These are phyloP conservation scores for Taiozyma sp. DNA, from an alignment of 1,139 yeast species.

Conservation along the genomic window DNA sequence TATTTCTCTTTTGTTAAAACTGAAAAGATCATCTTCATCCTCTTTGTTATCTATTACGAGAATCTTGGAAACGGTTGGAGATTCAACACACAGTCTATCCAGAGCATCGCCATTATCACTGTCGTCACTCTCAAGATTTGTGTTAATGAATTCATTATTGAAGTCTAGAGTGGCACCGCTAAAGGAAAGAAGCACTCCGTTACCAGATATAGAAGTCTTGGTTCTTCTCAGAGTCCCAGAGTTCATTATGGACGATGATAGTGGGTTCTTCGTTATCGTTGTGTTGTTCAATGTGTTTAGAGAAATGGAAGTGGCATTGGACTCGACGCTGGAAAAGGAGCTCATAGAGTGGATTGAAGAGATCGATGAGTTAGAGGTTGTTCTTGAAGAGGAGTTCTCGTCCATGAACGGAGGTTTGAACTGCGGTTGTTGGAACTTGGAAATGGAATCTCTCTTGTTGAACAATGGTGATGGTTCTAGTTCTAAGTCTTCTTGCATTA, in stretches of 20 bases:
- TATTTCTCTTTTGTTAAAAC: conserved; percentile 23
- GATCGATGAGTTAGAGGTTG: conserved; percentile 24
- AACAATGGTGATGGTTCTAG: neutral
- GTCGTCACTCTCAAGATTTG: conserved; percentile 7
- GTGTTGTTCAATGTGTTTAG: conserved; percentile 4
- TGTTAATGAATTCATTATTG: conserved; percentile 5
- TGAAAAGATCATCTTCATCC: conserved; percentile 7
- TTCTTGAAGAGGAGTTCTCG: conserved; percentile 20
- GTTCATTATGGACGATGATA: conserved; percentile 4
- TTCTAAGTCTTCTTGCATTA: neutral
- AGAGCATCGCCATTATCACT: conserved; percentile 13
- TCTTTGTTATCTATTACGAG: conserved; percentile 1
- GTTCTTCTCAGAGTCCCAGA: conserved; percentile 18
- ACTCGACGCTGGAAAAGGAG: conserved; percentile 10
- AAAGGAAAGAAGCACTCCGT: conserved; percentile 15
- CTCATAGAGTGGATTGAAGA: conserved; percentile 13
- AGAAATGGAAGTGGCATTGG: neutral
- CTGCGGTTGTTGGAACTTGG: neutral
- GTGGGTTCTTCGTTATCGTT: neutral
- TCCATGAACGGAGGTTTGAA: neutral
- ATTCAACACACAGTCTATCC: conserved; percentile 24
- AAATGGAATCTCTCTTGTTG: neutral
- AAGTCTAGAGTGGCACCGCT: conserved; percentile 15
- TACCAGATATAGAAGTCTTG: conserved; percentile 11
- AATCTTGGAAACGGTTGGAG: conserved; percentile 20